Evolutionary conservation across 108 stramenopile species (phyloP).

Genomic region (Chaetoceros tenuissimus): DNA sequence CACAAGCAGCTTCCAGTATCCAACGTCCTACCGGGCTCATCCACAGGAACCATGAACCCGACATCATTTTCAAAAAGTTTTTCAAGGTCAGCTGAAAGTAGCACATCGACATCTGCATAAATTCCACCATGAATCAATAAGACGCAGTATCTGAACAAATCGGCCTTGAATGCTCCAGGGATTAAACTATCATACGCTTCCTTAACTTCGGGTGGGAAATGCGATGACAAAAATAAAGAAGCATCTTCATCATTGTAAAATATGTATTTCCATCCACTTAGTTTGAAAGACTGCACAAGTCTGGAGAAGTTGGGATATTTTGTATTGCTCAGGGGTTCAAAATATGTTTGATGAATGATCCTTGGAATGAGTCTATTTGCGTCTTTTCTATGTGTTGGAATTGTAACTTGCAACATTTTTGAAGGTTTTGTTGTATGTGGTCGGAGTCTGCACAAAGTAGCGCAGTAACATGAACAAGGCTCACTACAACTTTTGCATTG

Average conservation of each 20-base stretch:
- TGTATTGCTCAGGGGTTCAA: conserved; percentile 43
- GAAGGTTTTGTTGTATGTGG: conserved; percentile 45
- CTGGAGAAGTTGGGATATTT: conserved; percentile 69
- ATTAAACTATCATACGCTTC: conserved; percentile 13
- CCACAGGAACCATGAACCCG: conserved; percentile 75
- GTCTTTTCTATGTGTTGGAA: conserved; percentile 49
- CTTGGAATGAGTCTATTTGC: conserved; percentile 43
- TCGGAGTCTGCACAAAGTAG: conserved; percentile 43
- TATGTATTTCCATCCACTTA: conserved; percentile 19
- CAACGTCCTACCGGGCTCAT: conserved; percentile 15
- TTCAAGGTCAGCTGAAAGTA: conserved; percentile 74
- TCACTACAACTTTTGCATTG: conserved; percentile 31
- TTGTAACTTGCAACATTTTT: conserved; percentile 40
- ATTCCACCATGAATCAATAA: conserved; percentile 75
- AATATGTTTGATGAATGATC: conserved; percentile 67
- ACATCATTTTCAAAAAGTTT: conserved; percentile 55
- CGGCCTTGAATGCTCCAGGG: conserved; percentile 74
- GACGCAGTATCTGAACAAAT: conserved; percentile 81
- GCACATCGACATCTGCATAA: conserved; percentile 79
- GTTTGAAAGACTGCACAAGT: conserved; percentile 59
- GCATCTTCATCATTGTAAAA: conserved; percentile 12
- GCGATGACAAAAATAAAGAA: not conserved
- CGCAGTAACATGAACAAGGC: conserved; percentile 62
- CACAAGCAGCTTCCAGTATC: conserved; percentile 36
- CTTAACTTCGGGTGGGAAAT: conserved; percentile 16